Evolutionary conservation across 2,329 filamentous ascomycete genomes (phyloP), one percentile per base, ranked within the genome.

Genomic region (Onygenales sp.): DNA sequence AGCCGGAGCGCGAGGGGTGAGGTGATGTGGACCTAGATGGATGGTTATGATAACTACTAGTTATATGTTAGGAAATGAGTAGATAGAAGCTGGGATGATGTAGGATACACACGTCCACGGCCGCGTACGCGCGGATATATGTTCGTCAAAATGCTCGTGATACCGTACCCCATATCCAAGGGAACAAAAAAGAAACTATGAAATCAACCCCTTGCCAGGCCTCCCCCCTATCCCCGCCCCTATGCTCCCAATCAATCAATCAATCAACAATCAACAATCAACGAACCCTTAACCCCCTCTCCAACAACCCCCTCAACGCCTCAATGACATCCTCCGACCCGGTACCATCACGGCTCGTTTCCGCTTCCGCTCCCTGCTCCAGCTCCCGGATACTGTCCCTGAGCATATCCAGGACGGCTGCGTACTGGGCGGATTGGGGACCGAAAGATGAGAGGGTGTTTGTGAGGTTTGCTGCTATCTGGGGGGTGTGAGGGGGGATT

Each of bases 381-480:
- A 68, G 62, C 2, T 65, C 56, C n/a, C 50, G 58, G 14, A 72
- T 58, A 54, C 60, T 66, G 13, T 66, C 60, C 42, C 64, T 67
- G 10, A 73, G 59, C 7, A 68, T 70, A 8, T 62, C 61, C 11
- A 70, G 57, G 14, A 74, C 64, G 2, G 62, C 61, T 32, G 66
- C 63, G 49, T 71, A 70, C 53, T 73, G 69, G 11, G 52, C 58
- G 6, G 69, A 72, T 2, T 62, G 62, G 10, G 67, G 44, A 6
- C 70, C 70, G 54, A 70, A 73, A 5, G 70, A 71, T 34, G 64
- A 60, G 4, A 69, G 61, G 3, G 68, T 70, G 48, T 72, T 74
- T 39, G 64, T 63, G 17, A 73, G 69, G 49, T 70, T 75, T 52
- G 62, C 67, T n/a, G 71, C 67, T 48, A 73, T 67, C 70, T 73